Conservation (phyloP, 2,329 filamentous ascomycete genomes). For the Thielaviopsis musarum region DNA sequence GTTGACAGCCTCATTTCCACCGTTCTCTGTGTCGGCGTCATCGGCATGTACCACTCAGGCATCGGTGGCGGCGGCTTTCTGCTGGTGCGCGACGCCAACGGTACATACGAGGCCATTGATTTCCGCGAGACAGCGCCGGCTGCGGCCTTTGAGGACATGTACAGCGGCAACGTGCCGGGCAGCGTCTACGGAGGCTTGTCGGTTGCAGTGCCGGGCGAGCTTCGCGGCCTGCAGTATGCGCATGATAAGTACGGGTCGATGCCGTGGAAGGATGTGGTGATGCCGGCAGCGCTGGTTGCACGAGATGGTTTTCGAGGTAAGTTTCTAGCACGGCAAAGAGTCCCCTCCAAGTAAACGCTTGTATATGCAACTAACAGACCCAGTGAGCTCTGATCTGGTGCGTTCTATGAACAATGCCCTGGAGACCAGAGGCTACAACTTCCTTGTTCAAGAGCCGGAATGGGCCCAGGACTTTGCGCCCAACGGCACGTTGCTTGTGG, state of each 20-base stretch:
- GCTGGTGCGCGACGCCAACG: slow-evolving; percentile 54
- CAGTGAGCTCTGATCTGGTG: slow-evolving; percentile 55
- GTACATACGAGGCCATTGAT: slow-evolving; percentile 73
- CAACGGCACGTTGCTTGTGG: slow-evolving; percentile 51
- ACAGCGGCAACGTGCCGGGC: slow-evolving; percentile 45
- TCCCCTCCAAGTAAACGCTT: background rate
- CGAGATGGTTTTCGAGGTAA: slow-evolving; percentile 47
- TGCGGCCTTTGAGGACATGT: slow-evolving; percentile 75
- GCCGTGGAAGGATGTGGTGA: slow-evolving; percentile 54
- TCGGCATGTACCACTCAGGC: slow-evolving; percentile 64
- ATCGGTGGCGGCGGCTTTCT: slow-evolving; percentile 87
- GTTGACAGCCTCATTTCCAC: slow-evolving; percentile 62
- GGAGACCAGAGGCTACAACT: slow-evolving; percentile 28
- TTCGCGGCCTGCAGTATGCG: slow-evolving; percentile 63
- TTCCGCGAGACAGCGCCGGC: slow-evolving; percentile 80
- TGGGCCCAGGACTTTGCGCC: slow-evolving; percentile 87
- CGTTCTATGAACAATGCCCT: slow-evolving; percentile 44
- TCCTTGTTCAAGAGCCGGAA: slow-evolving; percentile 54
- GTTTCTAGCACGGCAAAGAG: slow-evolving; percentile 9
- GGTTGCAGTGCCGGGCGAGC: slow-evolving; percentile 53
- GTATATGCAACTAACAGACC: slow-evolving; percentile 14
- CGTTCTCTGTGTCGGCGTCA: slow-evolving; percentile 57
- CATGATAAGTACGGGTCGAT: slow-evolving; percentile 56
- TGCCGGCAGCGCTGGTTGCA: slow-evolving; percentile 59
- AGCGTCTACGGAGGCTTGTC: slow-evolving; percentile 60